Evolutionary conservation across 2,329 filamentous ascomycete genomes (phyloP).

Genomic region (Fusarium phyllophilum): DNA sequence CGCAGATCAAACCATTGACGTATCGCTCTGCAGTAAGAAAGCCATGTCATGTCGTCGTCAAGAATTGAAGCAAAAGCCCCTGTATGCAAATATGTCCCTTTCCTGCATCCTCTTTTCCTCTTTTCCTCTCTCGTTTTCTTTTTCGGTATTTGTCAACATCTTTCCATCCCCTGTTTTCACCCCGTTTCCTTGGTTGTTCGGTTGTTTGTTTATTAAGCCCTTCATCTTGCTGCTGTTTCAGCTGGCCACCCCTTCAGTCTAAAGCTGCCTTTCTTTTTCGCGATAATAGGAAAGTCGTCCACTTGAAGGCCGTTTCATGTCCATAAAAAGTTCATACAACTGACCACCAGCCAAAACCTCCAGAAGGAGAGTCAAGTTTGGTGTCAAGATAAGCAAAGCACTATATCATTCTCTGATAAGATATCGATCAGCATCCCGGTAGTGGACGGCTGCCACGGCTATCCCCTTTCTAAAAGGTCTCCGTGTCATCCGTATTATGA

Average conservation of each 20-base stretch:
- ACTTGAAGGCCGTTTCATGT: slow-evolving; percentile 16
- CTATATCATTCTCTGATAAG: slow-evolving; percentile 3
- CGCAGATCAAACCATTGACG: slow-evolving; percentile 37
- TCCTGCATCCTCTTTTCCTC: background rate
- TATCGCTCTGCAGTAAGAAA: slow-evolving; percentile 45
- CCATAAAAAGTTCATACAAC: slow-evolving; percentile 15
- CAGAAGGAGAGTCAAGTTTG: background rate
- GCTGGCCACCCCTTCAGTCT: slow-evolving; percentile 28
- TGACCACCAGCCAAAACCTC: slow-evolving; percentile 10
- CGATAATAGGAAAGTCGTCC: slow-evolving; percentile 20
- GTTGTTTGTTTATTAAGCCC: slow-evolving; percentile 27
- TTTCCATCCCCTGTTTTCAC: background rate
- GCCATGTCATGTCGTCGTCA: slow-evolving; percentile 48
- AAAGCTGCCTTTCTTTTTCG: slow-evolving; percentile 25
- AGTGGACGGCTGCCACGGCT: slow-evolving; percentile 1
- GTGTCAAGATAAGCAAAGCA: slow-evolving; percentile 11
- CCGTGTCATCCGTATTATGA: slow-evolving; percentile 51
- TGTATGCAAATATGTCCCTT: slow-evolving; percentile 32
- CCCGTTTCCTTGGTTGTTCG: slow-evolving; percentile 16
- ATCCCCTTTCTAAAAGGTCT: slow-evolving; percentile 48
- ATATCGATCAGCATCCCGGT: slow-evolving; percentile 8
- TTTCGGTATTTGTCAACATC: slow-evolving; percentile 30
- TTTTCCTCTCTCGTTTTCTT: background rate
- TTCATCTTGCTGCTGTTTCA: slow-evolving; percentile 12
- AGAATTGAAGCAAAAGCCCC: slow-evolving; percentile 38